Evolutionary conservation across 208 protist genomes (phyloP), one percentile per base, ranked within the genome.

Genomic region (Leishmania mexicana): DNA sequence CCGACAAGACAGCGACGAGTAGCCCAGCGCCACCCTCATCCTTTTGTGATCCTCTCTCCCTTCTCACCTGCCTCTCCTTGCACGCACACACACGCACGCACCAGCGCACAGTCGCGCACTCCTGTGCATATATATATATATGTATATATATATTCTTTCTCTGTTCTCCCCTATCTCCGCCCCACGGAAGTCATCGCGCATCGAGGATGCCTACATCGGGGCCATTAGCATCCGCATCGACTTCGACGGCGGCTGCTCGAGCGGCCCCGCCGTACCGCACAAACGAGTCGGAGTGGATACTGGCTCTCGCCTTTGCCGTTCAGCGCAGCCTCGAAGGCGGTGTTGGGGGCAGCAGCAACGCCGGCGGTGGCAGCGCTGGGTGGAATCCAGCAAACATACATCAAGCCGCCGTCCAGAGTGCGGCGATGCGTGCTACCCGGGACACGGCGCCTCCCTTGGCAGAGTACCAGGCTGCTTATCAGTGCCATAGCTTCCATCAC

Each of bases 191-290:
- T 28, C 49, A 64, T 64, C n/a, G 31, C 47, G 2, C n/a, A 57
- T 40, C 51, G 28, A 42, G 21, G 21, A 76, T 76, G 73, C 51
- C n/a, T 28, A 19, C 45, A 19, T 47, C 51, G 24, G 5, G 51
- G 51, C n/a, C 73, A 64, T n/a, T 51, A 6, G 13, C 24, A 64
- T 57, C 73, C 51, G 19, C 73, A 19, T 57, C 73, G 51, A 76
- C 35, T 28, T 78, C 24, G 35, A 21, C 57, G 28, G 75, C 54
- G 35, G 40, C n/a, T 28, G 13, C 75, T 10, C 17, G 51, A n/a
- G 38, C 60, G 13, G 47, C 81, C n/a, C 53, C 74, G 13, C 86
- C 86, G 19, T 89, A 85, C 51, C 82, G 80, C 71, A 86, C 84
- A 31, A 89, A 89, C 47, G 35, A 47, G 21, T 28, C 40, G 13